phyloP scores from a whole-genome alignment of 1,139 yeast genomes.

The Meyerozyma athensensis region DNA sequence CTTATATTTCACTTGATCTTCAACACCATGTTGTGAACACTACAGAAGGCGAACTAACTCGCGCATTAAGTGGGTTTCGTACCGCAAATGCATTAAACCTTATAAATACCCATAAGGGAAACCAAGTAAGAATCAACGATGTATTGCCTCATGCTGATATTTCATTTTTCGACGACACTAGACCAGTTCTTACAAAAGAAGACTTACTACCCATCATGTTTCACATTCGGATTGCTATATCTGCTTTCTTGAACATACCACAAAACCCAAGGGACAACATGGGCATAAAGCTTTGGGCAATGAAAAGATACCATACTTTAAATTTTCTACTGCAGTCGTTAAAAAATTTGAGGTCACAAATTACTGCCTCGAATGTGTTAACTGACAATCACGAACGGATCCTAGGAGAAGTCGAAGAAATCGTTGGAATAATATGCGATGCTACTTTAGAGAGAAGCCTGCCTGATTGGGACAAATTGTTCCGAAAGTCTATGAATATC shows the following conservation, averaged over 20 bases:
- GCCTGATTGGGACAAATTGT: background rate
- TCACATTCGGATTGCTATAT: background rate
- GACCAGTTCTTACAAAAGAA: background rate
- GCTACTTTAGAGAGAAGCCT: background rate
- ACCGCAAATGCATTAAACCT: slow-evolving; percentile 6
- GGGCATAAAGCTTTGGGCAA: background rate
- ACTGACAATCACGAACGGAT: no score
- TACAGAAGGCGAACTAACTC: background rate
- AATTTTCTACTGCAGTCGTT: background rate
- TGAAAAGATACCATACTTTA: background rate
- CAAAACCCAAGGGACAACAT: background rate
- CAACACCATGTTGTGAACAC: background rate
- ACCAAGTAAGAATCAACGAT: slow-evolving; percentile 15
- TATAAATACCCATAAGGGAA: background rate
- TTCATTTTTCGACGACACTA: background rate
- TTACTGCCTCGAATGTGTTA: background rate
- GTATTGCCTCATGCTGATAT: background rate
- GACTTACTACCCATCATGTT: background rate
- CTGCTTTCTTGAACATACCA: background rate
- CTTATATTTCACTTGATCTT: background rate
- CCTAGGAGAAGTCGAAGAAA: background rate
- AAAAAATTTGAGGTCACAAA: background rate
- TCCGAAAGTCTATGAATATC: background rate
- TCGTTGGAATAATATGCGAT: background rate
- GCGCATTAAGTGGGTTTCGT: slow-evolving; percentile 34